Base-by-base conservation (phyloP, 2,329 filamentous ascomycete genomes). In the Rutstroemia sp. region DNA sequence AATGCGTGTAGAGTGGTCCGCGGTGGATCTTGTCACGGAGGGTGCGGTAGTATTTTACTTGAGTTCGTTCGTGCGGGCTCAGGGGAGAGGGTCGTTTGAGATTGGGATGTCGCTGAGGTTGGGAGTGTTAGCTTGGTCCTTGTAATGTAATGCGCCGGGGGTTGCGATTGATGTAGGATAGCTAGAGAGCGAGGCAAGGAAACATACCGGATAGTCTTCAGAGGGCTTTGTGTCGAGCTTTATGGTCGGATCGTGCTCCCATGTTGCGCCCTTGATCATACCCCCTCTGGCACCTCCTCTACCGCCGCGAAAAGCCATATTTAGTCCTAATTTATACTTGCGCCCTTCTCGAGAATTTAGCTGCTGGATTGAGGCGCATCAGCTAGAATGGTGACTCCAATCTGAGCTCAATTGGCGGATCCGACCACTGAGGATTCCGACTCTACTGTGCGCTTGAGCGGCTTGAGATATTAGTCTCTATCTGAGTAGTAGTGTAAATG, bases 11-110 rank as follows among this genome's bases (percentile, higher is more conserved):
- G 60, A 82, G 78, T 0, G 82, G 80, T 0, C 82, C 82, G 48
- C 83, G 77, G 63, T 82, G 80, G 57, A 81, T 76, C 46, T 73
- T 73, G 48, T 78, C 76, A 60, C 79, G 79, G 4, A 84, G 69
- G 1, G 68, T 68, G 7, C 78, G 75, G 64, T 79, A 80, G 57
- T 75, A 68, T 51, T 77, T 71, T 50, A 82, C 72, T 58, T 76
- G 72, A 4, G 65, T 65, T 55, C 71, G 70, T 69, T 84, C 82
- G 48, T 64, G 60, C 9, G 63, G 62, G 41, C 69, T 71, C n/a
- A 76, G 68, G 14, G 75, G 68, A 16, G 69, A 63, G 8, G 73
- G 69, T 67, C 69, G 57, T 67, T 72, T 65, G 42, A 68, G 57
- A 27, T 67, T 65, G 34, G 66, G 66, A 47, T 72, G 70, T 23